phyloP scores from a whole-genome alignment of 2,329 filamentous ascomycete species.

The Hypoxylon sp. region DNA sequence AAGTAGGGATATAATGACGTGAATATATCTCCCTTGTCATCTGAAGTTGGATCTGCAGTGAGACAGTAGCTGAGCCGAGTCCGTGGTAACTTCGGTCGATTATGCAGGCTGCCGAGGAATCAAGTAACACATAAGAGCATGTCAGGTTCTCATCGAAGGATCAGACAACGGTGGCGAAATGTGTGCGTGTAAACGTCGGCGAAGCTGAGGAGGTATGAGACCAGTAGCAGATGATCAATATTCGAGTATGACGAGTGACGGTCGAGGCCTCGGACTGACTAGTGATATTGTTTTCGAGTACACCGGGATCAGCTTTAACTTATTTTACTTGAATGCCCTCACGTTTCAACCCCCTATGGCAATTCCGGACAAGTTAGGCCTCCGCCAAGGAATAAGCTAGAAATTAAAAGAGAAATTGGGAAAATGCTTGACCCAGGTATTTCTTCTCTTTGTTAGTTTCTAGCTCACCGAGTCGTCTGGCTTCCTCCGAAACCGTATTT shows the following conservation, averaged over 20 bases:
- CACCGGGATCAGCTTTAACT: conserved; percentile 19
- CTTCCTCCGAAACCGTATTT: conserved; percentile 1
- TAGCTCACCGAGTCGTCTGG: conserved; percentile 8
- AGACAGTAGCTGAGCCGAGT: conserved; percentile 41
- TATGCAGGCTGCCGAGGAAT: conserved; percentile 42
- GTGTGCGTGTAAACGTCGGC: conserved; percentile 19
- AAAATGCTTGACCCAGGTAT: conserved; percentile 15
- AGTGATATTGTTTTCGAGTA: conserved; percentile 21
- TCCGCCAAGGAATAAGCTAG: conserved; percentile 23
- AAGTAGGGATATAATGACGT: conserved; percentile 17
- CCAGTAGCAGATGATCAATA: conserved; percentile 14
- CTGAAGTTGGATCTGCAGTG: conserved; percentile 24
- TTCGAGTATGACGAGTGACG: conserved; percentile 32
- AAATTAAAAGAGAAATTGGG: conserved; percentile 15
- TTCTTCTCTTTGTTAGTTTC: conserved; percentile 15
- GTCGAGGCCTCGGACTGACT: conserved; percentile 23
- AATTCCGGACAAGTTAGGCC: conserved; percentile 18
- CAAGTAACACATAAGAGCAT: conserved; percentile 33
- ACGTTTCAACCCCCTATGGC: conserved; percentile 21
- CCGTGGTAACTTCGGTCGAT: conserved; percentile 33
- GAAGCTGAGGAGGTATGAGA: conserved; percentile 28
- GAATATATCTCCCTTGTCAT: conserved; percentile 26
- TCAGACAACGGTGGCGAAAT: conserved; percentile 40
- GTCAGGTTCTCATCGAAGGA: conserved; percentile 27
- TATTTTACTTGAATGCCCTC: conserved; percentile 15